These are phyloP conservation scores for Umbelopsis sp. DNA, from an alignment of 371 early-diverging fungal species.

Conservation along the genomic window DNA sequence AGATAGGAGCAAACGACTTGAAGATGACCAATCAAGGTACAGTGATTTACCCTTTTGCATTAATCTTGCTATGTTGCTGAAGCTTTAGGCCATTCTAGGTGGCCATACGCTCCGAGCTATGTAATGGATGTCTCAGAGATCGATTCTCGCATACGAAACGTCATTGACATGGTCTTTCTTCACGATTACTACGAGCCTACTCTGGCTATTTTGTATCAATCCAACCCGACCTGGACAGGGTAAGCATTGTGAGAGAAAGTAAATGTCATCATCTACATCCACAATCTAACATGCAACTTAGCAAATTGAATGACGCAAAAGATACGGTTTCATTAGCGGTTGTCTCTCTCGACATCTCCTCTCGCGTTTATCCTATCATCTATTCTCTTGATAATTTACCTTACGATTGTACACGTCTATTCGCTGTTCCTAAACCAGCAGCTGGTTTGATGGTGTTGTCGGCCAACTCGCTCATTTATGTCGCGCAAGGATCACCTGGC, in stretches of 20 bases:
- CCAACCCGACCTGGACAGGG: constrained; percentile 88
- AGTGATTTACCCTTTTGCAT: background rate
- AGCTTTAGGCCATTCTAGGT: constrained; percentile 36
- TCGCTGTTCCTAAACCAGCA: constrained; percentile 82
- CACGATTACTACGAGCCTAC: constrained; percentile 93
- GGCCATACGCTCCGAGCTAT: constrained; percentile 79
- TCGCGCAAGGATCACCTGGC: constrained; percentile 85
- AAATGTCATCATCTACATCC: background rate
- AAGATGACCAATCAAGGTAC: constrained; percentile 56
- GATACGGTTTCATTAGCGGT: constrained; percentile 85
- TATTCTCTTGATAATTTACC: constrained; percentile 81
- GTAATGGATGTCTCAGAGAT: constrained; percentile 76
- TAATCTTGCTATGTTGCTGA: background rate
- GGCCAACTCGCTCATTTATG: constrained; percentile 81
- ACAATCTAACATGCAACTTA: constrained; percentile 24
- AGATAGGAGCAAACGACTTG: constrained; percentile 28
- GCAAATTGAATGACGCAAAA: constrained; percentile 67
- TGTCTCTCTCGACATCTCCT: constrained; percentile 82
- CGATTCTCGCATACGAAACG: constrained; percentile 74
- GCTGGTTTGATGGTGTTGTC: constrained; percentile 87
- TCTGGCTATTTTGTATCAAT: constrained; percentile 90
- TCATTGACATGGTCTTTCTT: constrained; percentile 90
- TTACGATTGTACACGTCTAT: constrained; percentile 74
- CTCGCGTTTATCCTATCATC: constrained; percentile 78
- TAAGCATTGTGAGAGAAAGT: constrained; percentile 35